phyloP scores from a whole-genome alignment of 345 rosid species.

The Ailanthus altissimus region DNA sequence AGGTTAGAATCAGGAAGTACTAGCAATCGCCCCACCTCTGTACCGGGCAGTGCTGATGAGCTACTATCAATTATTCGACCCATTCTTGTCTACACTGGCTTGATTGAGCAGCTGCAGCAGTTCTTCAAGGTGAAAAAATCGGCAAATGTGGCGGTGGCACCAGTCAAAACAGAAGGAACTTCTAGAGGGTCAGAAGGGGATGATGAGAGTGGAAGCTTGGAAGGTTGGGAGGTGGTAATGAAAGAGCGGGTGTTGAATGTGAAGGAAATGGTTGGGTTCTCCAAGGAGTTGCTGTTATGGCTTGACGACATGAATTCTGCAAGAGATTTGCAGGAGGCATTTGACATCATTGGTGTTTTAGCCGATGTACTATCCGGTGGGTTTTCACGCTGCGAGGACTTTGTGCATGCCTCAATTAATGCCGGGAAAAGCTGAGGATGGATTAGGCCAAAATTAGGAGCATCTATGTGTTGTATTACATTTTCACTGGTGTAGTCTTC shows the following conservation, averaged over 20 bases:
- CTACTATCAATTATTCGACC: constrained; percentile 67
- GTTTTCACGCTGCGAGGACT: constrained; percentile 62
- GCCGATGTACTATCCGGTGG: constrained; percentile 81
- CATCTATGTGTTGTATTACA: constrained; percentile 12
- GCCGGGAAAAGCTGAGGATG: constrained; percentile 57
- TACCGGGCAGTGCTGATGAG: constrained; percentile 46
- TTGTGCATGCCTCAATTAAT: constrained; percentile 67
- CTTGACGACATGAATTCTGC: constrained; percentile 79
- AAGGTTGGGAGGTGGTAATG: constrained; percentile 82
- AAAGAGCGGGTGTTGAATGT: constrained; percentile 66
- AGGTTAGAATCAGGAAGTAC: constrained; percentile 50
- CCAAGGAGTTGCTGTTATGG: constrained; percentile 82
- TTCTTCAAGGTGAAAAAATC: constrained; percentile 69
- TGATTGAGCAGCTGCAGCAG: constrained; percentile 90
- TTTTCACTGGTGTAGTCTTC: background rate
- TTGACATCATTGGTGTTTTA: constrained; percentile 74
- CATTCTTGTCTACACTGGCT: constrained; percentile 85
- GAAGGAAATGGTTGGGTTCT: constrained; percentile 82
- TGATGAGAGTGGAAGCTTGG: constrained; percentile 50
- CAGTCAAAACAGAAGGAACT: constrained; percentile 46
- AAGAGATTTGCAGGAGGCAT: constrained; percentile 82
- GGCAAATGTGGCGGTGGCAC: constrained; percentile 20
- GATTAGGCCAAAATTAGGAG: constrained; percentile 20
- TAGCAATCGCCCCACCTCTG: constrained; percentile 40
- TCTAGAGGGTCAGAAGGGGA: constrained; percentile 33